phyloP scores from a whole-genome alignment of 139 green algal species.

The Monoraphidium neglectum region DNA sequence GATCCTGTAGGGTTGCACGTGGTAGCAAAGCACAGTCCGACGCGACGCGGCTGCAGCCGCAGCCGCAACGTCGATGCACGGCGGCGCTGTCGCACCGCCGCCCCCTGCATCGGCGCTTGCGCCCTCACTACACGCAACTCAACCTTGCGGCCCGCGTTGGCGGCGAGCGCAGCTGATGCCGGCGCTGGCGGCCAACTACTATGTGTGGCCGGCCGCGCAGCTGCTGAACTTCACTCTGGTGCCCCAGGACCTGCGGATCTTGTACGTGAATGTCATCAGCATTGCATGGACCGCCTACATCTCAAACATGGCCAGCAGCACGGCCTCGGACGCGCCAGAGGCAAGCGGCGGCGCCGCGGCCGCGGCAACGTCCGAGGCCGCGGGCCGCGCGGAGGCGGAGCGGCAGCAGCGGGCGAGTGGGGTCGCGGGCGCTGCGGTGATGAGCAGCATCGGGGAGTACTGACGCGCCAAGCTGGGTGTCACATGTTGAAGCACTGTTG shows the following conservation, averaged over 20 bases:
- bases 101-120: too few relatives aligned
- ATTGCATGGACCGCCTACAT: conserved; percentile 47
- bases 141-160: neutral
- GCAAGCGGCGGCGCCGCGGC: too few relatives aligned
- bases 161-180: conserved; percentile 57
- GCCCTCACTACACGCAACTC: neutral
- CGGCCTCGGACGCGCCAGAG: too few relatives aligned
- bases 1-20: neutral
- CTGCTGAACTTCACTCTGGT: conserved; percentile 86
- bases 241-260: conserved; percentile 70
- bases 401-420: too few relatives aligned
- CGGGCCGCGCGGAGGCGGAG: too few relatives aligned
- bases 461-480: too few relatives aligned
- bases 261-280: conserved; percentile 83
- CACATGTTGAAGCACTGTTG: too few relatives aligned
- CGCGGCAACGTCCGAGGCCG: too few relatives aligned
- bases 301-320: conserved; percentile 46
- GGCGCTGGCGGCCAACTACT: conserved; percentile 63
- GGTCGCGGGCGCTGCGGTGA: too few relatives aligned
- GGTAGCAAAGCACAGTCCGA: neutral
- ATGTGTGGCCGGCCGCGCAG: conserved; percentile 56
- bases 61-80: too few relatives aligned
- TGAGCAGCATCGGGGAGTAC: too few relatives aligned
- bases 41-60: too few relatives aligned
- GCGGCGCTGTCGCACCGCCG: neutral